Conservation (phyloP, 345 rosid genomes). For the Clausena lansium region DNA sequence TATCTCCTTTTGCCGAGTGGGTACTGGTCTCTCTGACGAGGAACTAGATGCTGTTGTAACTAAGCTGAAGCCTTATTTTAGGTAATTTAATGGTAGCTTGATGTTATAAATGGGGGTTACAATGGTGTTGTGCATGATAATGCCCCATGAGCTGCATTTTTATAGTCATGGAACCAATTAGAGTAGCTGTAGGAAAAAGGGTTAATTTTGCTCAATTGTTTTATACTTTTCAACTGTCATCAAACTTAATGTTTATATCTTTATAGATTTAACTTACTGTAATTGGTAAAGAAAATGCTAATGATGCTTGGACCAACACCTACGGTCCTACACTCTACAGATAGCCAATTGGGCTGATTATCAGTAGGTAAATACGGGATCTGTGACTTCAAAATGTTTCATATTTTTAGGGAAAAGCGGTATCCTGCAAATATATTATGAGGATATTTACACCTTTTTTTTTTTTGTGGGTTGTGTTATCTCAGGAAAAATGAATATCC, state of each 20-base stretch:
- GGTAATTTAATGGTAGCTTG: conserved; percentile 37
- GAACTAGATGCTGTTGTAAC: conserved; percentile 75
- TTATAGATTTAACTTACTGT: not conserved
- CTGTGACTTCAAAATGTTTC: not conserved
- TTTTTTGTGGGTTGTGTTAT: conserved; percentile 12
- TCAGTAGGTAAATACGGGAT: not conserved
- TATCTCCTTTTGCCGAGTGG: conserved; percentile 93
- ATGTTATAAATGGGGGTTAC: conserved; percentile 7
- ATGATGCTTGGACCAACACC: not conserved
- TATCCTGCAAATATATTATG: not conserved
- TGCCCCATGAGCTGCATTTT: not conserved
- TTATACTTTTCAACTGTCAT: not conserved
- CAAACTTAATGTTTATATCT: not conserved
- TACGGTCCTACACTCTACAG: not conserved
- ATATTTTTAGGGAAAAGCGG: not conserved
- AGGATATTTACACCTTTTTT: no score
- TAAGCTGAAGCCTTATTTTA: conserved; percentile 90
- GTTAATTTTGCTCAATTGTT: not conserved
- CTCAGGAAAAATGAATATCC: conserved; percentile 87
- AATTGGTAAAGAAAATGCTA: not conserved
- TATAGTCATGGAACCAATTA: conserved; percentile 4
- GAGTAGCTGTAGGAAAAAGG: conserved; percentile 5
- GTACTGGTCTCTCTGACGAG: conserved; percentile 87
- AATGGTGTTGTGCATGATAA: not conserved
- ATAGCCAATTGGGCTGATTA: not conserved